phyloP scores from a whole-genome alignment of 2,329 filamentous ascomycete species.

The Pseudocercospora macadamiae region DNA sequence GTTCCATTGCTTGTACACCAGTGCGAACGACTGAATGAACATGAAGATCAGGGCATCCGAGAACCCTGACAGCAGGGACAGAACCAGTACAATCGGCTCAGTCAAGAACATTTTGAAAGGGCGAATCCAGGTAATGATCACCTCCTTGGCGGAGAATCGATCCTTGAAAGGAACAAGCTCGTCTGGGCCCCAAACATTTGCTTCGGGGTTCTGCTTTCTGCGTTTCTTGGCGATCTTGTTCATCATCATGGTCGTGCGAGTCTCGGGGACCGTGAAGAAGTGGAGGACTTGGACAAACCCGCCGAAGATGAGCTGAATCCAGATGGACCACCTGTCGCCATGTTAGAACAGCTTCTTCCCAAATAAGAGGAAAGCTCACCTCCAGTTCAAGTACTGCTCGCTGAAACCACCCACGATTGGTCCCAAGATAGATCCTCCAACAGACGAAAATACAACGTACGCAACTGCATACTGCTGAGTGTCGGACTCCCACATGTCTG shows the following conservation, averaged over 20 bases:
- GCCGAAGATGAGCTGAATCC: conserved; percentile 85
- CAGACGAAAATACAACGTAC: conserved; percentile 56
- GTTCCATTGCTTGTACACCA: conserved; percentile 70
- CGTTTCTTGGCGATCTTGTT: conserved; percentile 76
- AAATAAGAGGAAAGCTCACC: conserved; percentile 19
- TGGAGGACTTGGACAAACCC: conserved; percentile 66
- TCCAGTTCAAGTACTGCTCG: conserved; percentile 61
- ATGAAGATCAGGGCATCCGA: conserved; percentile 79
- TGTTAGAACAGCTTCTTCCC: background rate
- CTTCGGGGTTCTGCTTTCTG: conserved; percentile 57
- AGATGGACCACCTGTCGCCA: conserved; percentile 69
- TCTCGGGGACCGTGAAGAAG: conserved; percentile 72
- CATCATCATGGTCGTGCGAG: conserved; percentile 76
- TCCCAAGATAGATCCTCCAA: conserved; percentile 42
- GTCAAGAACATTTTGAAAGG: conserved; percentile 78
- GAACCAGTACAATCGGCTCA: conserved; percentile 72
- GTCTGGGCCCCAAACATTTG: conserved; percentile 73
- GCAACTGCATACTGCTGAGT: conserved; percentile 65
- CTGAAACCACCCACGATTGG: conserved; percentile 42
- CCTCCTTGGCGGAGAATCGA: conserved; percentile 47
- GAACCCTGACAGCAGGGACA: conserved; percentile 75
- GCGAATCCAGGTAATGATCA: conserved; percentile 61
- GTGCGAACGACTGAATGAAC: conserved; percentile 72
- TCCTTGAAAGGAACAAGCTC: conserved; percentile 61
- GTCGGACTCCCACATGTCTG: conserved; percentile 65